Conservation (phyloP, 1,284 basidiomycete genomes). For the Tausonia pullulans region DNA sequence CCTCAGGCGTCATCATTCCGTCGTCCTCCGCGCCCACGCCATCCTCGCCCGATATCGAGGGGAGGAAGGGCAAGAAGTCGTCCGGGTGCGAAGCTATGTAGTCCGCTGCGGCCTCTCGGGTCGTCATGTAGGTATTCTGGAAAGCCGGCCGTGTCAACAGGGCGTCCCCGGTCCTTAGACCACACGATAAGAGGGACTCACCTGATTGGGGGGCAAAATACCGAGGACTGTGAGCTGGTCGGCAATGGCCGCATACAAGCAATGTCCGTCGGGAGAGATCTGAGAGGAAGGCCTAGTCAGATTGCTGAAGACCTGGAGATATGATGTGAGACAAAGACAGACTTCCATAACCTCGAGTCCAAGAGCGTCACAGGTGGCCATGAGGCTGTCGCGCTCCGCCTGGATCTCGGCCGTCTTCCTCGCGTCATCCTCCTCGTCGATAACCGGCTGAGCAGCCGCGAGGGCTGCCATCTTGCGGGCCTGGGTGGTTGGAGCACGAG, state of each 20-base stretch:
- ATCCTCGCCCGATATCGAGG: constrained; percentile 63
- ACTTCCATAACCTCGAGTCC: constrained; percentile 63
- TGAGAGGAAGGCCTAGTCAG: constrained; percentile 29
- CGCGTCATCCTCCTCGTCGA: constrained; percentile 54
- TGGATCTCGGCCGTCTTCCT: constrained; percentile 54
- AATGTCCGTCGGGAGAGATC: constrained; percentile 92
- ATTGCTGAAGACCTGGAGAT: neutral
- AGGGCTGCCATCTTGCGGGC: constrained; percentile 63
- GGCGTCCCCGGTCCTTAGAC: neutral
- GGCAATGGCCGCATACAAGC: constrained; percentile 83
- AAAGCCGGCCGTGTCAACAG: constrained; percentile 6
- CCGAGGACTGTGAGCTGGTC: constrained; percentile 48
- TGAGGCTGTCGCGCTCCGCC: constrained; percentile 62
- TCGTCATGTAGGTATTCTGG: constrained; percentile 29
- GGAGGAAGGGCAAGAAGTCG: constrained; percentile 90
- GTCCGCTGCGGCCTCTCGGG: constrained; percentile 60
- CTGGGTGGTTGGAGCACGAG: constrained; percentile 33
- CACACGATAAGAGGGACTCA: constrained; percentile 16
- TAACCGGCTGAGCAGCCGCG: constrained; percentile 47
- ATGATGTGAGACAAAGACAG: constrained; percentile 18
- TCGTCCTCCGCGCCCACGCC: constrained; percentile 53
- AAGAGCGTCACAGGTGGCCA: constrained; percentile 53
- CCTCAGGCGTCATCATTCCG: constrained; percentile 57
- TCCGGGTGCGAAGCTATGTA: constrained; percentile 77
- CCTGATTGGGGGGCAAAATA: constrained; percentile 25